Conservation (phyloP, 2,329 filamentous ascomycete genomes). For the Fusarium bulbicola region DNA sequence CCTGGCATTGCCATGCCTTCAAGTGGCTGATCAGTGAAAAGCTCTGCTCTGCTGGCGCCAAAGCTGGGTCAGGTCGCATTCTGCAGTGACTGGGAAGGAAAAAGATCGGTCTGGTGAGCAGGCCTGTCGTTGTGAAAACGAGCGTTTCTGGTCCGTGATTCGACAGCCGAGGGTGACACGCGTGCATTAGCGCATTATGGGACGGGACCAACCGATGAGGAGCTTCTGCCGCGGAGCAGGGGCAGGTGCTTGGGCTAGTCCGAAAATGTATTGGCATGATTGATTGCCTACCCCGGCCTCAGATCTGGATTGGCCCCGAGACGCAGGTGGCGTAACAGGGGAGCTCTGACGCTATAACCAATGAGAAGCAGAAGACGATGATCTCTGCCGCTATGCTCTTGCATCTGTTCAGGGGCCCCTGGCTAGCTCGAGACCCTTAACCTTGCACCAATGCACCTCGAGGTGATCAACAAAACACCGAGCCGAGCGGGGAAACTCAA, state of each 20-base stretch:
- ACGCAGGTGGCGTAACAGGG: constrained; percentile 38
- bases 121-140: constrained; percentile 36
- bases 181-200: constrained; percentile 56
- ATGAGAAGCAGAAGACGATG: constrained; percentile 5
- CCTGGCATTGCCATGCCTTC: constrained; percentile 3
- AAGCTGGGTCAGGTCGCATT: constrained; percentile 3
- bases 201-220: constrained; percentile 57
- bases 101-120: constrained; percentile 40
- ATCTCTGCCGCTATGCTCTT: constrained; percentile 18
- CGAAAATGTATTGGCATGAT: neutral
- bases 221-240: constrained; percentile 47
- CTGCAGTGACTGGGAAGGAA: constrained; percentile 13
- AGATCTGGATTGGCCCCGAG: constrained; percentile 54
- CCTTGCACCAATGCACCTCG: neutral
- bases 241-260: neutral
- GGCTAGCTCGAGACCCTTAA: constrained; percentile 16
- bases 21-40: constrained; percentile 30
- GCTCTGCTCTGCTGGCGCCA: constrained; percentile 25
- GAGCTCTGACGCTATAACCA: neutral
- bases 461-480: constrained; percentile 23
- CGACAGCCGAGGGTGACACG: constrained; percentile 53
- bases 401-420: constrained; percentile 15
- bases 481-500: constrained; percentile 23
- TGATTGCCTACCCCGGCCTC: constrained; percentile 43
- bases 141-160: constrained; percentile 46